Percentiles rank a stretch among this genome's conserved stretches.
phyloP scores from a whole-genome alignment of 2,329 filamentous ascomycete species.

The Aspergillus cejpii region DNA sequence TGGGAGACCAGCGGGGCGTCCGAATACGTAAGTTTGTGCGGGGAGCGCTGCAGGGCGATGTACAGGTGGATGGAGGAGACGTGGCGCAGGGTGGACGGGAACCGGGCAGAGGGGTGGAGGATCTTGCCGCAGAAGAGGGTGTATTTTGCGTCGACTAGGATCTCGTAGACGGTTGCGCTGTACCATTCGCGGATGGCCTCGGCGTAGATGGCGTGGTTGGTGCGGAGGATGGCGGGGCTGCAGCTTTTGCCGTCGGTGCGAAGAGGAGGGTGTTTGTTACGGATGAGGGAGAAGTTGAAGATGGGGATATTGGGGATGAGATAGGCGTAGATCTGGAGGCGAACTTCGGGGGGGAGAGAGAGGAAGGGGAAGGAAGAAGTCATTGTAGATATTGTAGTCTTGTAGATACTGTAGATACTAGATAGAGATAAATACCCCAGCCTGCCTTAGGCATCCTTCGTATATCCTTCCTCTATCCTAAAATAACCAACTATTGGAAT shows the following conservation, averaged over 20 bases:
- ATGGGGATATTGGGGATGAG: slow-evolving; percentile 1
- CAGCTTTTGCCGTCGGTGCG: slow-evolving; percentile 1
- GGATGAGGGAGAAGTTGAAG: background rate
- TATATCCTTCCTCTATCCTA: too few species aligned
- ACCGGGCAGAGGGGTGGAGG: slow-evolving; percentile 5
- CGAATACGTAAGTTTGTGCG: slow-evolving; percentile 2
- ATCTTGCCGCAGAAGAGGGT: slow-evolving; percentile 10
- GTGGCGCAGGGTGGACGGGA: slow-evolving; percentile 6
- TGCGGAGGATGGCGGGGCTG: slow-evolving; percentile 7
- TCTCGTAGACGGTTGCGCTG: slow-evolving; percentile 6
- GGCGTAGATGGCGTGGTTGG: slow-evolving; percentile 7
- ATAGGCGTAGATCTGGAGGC: background rate
- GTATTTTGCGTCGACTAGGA: slow-evolving; percentile 9
- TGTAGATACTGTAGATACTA: too few species aligned
- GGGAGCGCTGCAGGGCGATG: slow-evolving; percentile 8
- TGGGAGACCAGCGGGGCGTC: slow-evolving; percentile 1
- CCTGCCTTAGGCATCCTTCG: too few species aligned
- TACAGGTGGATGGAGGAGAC: slow-evolving; percentile 5
- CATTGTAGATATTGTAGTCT: too few species aligned
- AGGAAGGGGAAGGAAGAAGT: background rate
- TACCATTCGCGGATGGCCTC: slow-evolving; percentile 11
- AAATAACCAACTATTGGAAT: too few species aligned
- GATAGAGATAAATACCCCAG: too few species aligned
- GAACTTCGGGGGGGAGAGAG: background rate
- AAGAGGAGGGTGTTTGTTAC: background rate